Evolutionary conservation across 2,329 filamentous ascomycete genomes (phyloP).

Genomic region (Phaeosphaeriaceae sp.): DNA sequence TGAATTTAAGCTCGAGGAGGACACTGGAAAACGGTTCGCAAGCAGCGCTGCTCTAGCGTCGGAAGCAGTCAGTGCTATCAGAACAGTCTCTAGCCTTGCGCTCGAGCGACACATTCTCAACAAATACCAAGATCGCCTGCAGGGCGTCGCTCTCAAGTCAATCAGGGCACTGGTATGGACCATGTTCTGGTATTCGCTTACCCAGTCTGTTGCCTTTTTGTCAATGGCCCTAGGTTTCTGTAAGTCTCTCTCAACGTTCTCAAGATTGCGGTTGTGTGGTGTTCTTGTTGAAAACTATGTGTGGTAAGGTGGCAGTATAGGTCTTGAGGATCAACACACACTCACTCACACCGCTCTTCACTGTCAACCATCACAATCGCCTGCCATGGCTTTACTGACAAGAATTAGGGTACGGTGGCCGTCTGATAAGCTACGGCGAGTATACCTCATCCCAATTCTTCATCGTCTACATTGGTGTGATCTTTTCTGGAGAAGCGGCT

Average conservation of each 20-base stretch:
- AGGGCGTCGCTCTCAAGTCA: slow-evolving; percentile 63
- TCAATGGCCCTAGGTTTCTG: slow-evolving; percentile 46
- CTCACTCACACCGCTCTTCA: too few species aligned
- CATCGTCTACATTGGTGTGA: slow-evolving; percentile 73
- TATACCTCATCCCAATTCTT: slow-evolving; percentile 87
- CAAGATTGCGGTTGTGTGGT: too few species aligned
- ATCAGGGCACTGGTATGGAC: slow-evolving; percentile 70
- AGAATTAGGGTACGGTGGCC: slow-evolving; percentile 44
- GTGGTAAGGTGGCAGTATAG: too few species aligned
- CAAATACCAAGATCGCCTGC: slow-evolving; percentile 71
- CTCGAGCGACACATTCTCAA: slow-evolving; percentile 81
- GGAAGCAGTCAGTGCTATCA: slow-evolving; percentile 91
- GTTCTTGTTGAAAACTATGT: too few species aligned
- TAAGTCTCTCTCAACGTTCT: slow-evolving; percentile 66
- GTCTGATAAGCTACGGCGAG: slow-evolving; percentile 50
- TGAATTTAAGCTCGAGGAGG: slow-evolving; percentile 75
- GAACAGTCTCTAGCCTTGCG: slow-evolving; percentile 90
- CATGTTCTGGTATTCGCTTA: slow-evolving; percentile 81
- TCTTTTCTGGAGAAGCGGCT: slow-evolving; percentile 64
- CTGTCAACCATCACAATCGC: too few species aligned
- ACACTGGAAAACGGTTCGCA: slow-evolving; percentile 70
- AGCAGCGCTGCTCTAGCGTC: slow-evolving; percentile 79
- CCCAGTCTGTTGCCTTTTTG: slow-evolving; percentile 73
- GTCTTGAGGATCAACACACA: too few species aligned
- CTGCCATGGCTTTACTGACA: slow-evolving; percentile 42